These are phyloP conservation scores for Stellera chamaejasme DNA, from an alignment of 345 rosid species.

Conservation along the genomic window DNA sequence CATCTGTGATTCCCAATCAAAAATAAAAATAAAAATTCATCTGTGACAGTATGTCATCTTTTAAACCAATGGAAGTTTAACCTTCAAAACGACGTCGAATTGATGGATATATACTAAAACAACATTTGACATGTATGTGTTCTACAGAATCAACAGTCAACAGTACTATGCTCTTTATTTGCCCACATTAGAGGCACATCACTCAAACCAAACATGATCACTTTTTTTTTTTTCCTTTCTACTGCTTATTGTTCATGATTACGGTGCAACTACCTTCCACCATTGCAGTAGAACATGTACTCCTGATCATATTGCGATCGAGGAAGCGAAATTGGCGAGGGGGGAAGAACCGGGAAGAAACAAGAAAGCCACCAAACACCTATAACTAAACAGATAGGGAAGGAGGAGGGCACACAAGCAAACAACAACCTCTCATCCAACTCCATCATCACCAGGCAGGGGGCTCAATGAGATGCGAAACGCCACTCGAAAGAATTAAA, in stretches of 20 bases:
- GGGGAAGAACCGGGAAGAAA: too few relatives aligned
- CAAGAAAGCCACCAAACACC: neutral
- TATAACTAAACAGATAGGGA: constrained; percentile 18
- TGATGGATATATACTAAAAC: too few relatives aligned
- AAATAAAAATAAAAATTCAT: too few relatives aligned
- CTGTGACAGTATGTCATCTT: neutral
- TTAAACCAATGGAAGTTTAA: neutral
- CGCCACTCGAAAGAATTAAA: neutral
- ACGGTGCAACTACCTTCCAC: constrained; percentile 10
- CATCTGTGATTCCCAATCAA: too few relatives aligned
- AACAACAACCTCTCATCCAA: constrained; percentile 79
- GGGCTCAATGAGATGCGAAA: constrained; percentile 2
- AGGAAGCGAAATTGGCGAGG: constrained; percentile 1
- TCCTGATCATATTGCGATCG: constrained; percentile 19
- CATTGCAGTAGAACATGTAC: constrained; percentile 9
- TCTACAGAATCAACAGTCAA: neutral
- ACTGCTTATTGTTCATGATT: constrained; percentile 5
- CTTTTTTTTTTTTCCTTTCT: neutral
- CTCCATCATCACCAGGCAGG: constrained; percentile 22
- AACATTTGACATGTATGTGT: neutral
- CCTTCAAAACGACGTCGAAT: neutral
- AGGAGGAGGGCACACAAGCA: constrained; percentile 63
- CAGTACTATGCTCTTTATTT: neutral
- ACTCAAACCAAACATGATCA: constrained; percentile 1
- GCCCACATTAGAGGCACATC: neutral